Evolutionary conservation across 257 asterid species (phyloP).

Genomic region (Rauvolfia tetraphylla): DNA sequence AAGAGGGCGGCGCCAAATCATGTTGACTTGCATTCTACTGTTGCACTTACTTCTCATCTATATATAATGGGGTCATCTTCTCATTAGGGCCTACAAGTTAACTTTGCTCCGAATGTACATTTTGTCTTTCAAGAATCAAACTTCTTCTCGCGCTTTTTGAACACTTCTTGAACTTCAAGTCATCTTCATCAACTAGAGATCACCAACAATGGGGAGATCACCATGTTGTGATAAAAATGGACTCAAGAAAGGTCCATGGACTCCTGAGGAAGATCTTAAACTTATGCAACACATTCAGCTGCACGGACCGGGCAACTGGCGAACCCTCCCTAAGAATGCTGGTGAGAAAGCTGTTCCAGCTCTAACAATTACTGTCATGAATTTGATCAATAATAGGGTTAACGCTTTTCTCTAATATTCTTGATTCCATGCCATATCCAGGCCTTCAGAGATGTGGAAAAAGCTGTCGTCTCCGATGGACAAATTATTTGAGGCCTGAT

Average conservation of each 20-base stretch:
- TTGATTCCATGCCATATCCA: slow-evolving; percentile 10
- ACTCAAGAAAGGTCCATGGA: slow-evolving; percentile 92
- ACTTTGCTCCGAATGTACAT: slow-evolving; percentile 20
- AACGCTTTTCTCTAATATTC: neutral
- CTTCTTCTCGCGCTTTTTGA: neutral
- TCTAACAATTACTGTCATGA: neutral
- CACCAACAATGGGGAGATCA: slow-evolving; percentile 74
- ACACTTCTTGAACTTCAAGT: neutral
- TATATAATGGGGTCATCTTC: slow-evolving; percentile 33
- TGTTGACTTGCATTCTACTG: slow-evolving; percentile 46
- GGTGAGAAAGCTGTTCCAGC: slow-evolving; percentile 31
- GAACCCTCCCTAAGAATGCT: slow-evolving; percentile 72
- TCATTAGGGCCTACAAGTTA: slow-evolving; percentile 35
- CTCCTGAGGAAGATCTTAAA: slow-evolving; percentile 65
- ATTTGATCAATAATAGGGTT: neutral
- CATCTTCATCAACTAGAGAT: neutral
- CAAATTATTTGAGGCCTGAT: slow-evolving; percentile 76
- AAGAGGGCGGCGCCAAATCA: slow-evolving; percentile 77
- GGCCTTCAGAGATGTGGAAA: slow-evolving; percentile 85
- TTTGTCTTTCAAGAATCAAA: slow-evolving; percentile 11
- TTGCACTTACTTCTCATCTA: slow-evolving; percentile 26
- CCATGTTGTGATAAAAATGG: slow-evolving; percentile 74
- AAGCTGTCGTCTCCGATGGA: slow-evolving; percentile 89
- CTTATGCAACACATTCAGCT: slow-evolving; percentile 50
- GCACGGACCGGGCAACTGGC: slow-evolving; percentile 79